These are phyloP conservation scores for Yamadazyma atlantica DNA, from an alignment of 1,139 yeast species.

Conservation along the genomic window DNA sequence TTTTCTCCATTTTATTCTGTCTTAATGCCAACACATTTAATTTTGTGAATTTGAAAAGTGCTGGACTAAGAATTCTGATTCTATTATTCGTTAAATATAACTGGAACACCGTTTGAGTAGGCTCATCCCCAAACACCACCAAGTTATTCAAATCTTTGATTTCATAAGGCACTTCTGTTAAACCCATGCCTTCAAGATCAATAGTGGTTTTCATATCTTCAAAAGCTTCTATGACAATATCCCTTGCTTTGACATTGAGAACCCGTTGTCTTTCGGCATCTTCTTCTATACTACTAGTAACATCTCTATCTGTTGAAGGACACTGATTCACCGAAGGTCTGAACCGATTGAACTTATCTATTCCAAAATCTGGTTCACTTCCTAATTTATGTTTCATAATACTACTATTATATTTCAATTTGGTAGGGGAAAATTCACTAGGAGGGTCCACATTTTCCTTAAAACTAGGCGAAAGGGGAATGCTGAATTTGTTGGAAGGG, in stretches of 20 bases:
- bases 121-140: slow-evolving; percentile 34
- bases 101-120: slow-evolving; percentile 30
- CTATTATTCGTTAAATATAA: slow-evolving; percentile 40
- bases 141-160: slow-evolving; percentile 44
- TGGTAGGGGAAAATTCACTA: slow-evolving; percentile 7
- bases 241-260: slow-evolving; percentile 27
- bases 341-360: slow-evolving; percentile 45
- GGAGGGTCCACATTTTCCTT: slow-evolving; percentile 8
- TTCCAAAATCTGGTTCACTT: slow-evolving; percentile 49
- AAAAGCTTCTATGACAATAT: slow-evolving; percentile 37
- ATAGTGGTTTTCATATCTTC: slow-evolving; percentile 38
- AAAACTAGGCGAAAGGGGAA: slow-evolving; percentile 17
- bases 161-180: slow-evolving; percentile 43
- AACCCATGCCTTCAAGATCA: slow-evolving; percentile 36
- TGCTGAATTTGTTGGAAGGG: slow-evolving; percentile 10
- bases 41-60: slow-evolving; percentile 42
- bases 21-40: slow-evolving; percentile 43
- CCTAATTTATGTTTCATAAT: slow-evolving; percentile 19
- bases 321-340: slow-evolving; percentile 26
- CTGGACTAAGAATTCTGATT: slow-evolving; percentile 31
- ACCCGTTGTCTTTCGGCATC: slow-evolving; percentile 10
- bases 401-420: not conserved
- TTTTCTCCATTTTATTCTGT: slow-evolving; percentile 32
- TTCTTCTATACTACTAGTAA: slow-evolving; percentile 13
- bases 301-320: slow-evolving; percentile 31